phyloP scores from a whole-genome alignment of 2,329 filamentous ascomycete species.

The Diaporthe amygdali region DNA sequence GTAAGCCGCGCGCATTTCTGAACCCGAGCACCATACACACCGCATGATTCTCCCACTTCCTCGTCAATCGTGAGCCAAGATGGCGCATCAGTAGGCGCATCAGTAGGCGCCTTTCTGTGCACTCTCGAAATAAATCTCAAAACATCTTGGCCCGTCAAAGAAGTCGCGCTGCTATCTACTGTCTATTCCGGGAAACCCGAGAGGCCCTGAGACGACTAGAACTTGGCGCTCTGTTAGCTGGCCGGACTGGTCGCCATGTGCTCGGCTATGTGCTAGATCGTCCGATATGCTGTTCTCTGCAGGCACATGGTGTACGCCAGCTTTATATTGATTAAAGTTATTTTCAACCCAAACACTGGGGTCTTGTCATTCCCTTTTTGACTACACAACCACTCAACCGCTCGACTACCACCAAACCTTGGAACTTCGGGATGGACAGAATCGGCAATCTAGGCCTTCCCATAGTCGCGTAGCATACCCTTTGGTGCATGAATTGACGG shows the following conservation, averaged over 20 bases:
- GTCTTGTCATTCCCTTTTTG: background rate
- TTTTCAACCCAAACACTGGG: conserved; percentile 8
- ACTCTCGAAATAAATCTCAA: background rate
- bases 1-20: no score
- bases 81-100: background rate
- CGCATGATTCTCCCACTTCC: background rate
- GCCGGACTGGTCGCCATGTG: background rate
- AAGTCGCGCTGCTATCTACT: background rate
- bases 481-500: background rate
- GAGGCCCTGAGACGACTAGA: background rate
- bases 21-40: background rate
- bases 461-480: background rate
- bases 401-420: background rate
- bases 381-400: background rate
- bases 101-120: no score
- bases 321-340: background rate
- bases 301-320: background rate
- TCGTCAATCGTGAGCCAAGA: background rate
- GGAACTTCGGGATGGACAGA: background rate
- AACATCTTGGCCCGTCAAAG: background rate
- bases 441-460: background rate
- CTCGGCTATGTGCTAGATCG: background rate
- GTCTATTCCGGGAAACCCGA: background rate
- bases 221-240: background rate
- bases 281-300: background rate